Conservation (phyloP, 2,329 filamentous ascomycete species). For the Nigrograna mackinnonii region DNA sequence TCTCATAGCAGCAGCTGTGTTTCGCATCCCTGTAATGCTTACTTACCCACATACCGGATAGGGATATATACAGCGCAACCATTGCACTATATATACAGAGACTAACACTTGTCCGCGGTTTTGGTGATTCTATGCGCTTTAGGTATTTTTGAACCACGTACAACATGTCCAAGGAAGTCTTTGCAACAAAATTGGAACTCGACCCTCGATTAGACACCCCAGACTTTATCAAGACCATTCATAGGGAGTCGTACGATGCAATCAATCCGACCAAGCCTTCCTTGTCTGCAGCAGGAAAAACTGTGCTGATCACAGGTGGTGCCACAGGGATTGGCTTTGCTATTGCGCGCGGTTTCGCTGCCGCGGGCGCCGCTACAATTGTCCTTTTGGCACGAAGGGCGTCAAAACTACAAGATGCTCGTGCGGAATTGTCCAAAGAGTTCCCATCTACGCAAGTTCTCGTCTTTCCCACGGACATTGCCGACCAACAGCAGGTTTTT, state of each 20-base stretch:
- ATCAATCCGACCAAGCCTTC: slow-evolving; percentile 27
- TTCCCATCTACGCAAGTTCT: slow-evolving; percentile 3
- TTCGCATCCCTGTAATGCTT: too few relatives aligned
- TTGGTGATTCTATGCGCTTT: too few relatives aligned
- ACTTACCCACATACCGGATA: too few relatives aligned
- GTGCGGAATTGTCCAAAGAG: not conserved
- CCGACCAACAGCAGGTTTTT: not conserved
- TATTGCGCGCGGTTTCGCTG: slow-evolving; percentile 5
- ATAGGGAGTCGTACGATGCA: slow-evolving; percentile 12
- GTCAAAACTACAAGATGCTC: slow-evolving; percentile 2
- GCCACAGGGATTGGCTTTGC: slow-evolving; percentile 5
- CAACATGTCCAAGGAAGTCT: slow-evolving; percentile 2
- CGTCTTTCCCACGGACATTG: slow-evolving; percentile 2
- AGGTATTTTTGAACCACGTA: too few relatives aligned
- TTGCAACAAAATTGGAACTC: not conserved
- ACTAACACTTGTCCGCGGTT: too few relatives aligned
- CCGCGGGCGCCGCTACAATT: slow-evolving; percentile 8
- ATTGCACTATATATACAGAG: too few relatives aligned
- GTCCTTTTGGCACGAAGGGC: slow-evolving; percentile 23
- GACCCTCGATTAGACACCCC: slow-evolving; percentile 1
- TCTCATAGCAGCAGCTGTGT: too few relatives aligned
- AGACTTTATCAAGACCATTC: slow-evolving; percentile 7
- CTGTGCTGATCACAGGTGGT: slow-evolving; percentile 38
- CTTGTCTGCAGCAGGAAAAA: slow-evolving; percentile 15
- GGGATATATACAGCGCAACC: too few relatives aligned